phyloP scores from a whole-genome alignment of 1,284 basidiomycete species.

The Cutaneotrichosporon sp. region DNA sequence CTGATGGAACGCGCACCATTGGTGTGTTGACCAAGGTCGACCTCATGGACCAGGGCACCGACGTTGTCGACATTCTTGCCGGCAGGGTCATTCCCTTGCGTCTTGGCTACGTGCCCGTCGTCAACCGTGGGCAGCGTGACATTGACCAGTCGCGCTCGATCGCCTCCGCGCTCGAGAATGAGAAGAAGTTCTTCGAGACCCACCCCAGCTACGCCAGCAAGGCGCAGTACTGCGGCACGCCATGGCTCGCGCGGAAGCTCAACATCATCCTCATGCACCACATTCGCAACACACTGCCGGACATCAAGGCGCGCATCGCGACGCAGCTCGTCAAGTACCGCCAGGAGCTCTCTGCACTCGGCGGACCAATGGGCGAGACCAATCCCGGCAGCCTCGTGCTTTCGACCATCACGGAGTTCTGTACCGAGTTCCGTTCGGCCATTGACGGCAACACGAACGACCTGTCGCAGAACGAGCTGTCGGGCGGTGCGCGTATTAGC shows the following conservation, averaged over 20 bases:
- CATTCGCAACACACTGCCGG: conserved; percentile 91
- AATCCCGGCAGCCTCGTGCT: conserved; percentile 86
- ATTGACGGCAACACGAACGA: conserved; percentile 98
- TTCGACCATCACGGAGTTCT: conserved; percentile 95
- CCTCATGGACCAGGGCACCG: conserved; percentile 95
- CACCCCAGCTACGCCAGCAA: conserved; percentile 91
- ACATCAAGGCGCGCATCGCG: conserved; percentile 91
- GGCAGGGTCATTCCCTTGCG: conserved; percentile 91
- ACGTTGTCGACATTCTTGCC: conserved; percentile 97
- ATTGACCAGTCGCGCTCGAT: conserved; percentile 88
- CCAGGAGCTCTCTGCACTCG: conserved; percentile 77
- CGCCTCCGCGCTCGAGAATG: conserved; percentile 76
- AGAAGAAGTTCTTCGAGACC: conserved; percentile 89
- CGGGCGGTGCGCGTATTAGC: conserved; percentile 93
- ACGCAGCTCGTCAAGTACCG: conserved; percentile 84
- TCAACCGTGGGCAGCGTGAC: conserved; percentile 96
- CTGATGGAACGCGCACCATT: conserved; percentile 90
- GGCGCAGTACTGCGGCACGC: conserved; percentile 93
- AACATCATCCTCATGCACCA: conserved; percentile 99
- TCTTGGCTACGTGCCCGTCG: conserved; percentile 92
- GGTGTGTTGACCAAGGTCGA: conserved; percentile 98
- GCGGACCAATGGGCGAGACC: conserved; percentile 78
- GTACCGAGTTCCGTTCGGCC: conserved; percentile 89
- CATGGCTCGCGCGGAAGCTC: conserved; percentile 93
- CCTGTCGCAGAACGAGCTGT: conserved; percentile 87